Base-by-base conservation (phyloP, 257 asterid species). In the Linaria vulgaris region DNA sequence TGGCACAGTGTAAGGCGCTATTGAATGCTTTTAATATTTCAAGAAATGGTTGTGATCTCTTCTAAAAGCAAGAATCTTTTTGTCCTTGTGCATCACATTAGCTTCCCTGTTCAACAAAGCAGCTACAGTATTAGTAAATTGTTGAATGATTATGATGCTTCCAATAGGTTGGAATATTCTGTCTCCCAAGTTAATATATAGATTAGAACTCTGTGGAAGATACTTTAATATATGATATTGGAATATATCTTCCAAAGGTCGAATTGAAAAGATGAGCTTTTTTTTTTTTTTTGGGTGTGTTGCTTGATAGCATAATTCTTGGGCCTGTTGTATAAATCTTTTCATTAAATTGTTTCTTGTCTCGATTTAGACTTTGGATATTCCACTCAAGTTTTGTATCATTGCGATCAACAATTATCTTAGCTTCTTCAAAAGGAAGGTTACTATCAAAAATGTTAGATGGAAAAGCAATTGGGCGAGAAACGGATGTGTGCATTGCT, bases 401-500 rank as follows among this genome's bases (percentile, higher is more conserved):
- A 11, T 23, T 14, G 51, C 21, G 30, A 34, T 34, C 48, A 12
- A n/a, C n/a, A 68, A 38, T 10, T 15, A 25, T 48, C 19, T 19
- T 65, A 5, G 52, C n/a, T 44, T 47, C 56, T n/a, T 24, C 10
- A 24, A 60, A 43, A 60, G 12, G 19, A 6, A 6, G 68, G 48
- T 6, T 43, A 9, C 12, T 45, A 51, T 30, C 56, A 50, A 51
- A 10, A 7, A 74, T 74, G 72, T 52, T 69, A 59, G 79, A 74
- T 50, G 79, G 75, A 30, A 74, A 74, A 55, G 75, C 79, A 52
- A 3, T 74, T 12, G 51, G 69, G 16, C 53, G 34, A 3, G 72
- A 74, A 60, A 64, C 72, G 21, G 72, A 64, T 27, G 69, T 59
- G 79, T 24, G 71, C n/a, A 64, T 57, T 31, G 60, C 44, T 55